phyloP scores from a whole-genome alignment of 2,329 filamentous ascomycete species.

The Aspergillus intermedius region DNA sequence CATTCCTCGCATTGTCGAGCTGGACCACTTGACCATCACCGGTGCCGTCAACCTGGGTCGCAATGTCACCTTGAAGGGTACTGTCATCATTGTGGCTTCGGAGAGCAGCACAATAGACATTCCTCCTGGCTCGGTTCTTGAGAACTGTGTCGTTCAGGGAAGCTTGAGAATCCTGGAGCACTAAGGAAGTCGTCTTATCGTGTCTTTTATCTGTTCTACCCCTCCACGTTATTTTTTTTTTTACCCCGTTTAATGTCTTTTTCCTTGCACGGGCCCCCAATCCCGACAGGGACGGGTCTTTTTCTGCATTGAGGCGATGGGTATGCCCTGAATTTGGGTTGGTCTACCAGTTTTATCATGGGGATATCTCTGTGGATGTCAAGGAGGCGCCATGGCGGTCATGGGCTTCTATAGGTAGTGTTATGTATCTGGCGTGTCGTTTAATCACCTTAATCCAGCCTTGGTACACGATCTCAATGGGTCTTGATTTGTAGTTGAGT shows the following conservation, averaged over 20 bases:
- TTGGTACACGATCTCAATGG: background rate
- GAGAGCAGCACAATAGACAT: constrained; percentile 98
- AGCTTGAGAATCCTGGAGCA: constrained; percentile 72
- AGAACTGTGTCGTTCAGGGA: constrained; percentile 98
- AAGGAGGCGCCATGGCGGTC: constrained; percentile 20
- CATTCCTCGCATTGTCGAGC: constrained; percentile 46
- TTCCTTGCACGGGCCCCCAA: too few species aligned
- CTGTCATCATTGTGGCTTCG: constrained; percentile 96
- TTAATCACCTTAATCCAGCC: background rate
- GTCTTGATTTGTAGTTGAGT: too few species aligned
- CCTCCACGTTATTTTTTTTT: background rate
- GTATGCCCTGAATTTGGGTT: too few species aligned
- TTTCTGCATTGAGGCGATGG: too few species aligned
- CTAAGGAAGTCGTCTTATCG: constrained; percentile 32
- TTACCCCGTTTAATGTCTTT: background rate
- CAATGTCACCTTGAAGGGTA: constrained; percentile 90
- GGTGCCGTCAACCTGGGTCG: constrained; percentile 95
- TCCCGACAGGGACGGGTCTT: too few species aligned
- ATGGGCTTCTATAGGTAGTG: constrained; percentile 19
- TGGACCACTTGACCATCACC: constrained; percentile 84
- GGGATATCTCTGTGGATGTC: constrained; percentile 1
- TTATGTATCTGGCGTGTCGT: constrained; percentile 7
- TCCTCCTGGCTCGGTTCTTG: constrained; percentile 89
- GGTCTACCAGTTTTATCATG: background rate
- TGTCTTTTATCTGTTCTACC: constrained; percentile 6